These are phyloP conservation scores for Hyaloscypha variabilis DNA, from an alignment of 495 filamentous ascomycete genomes.

Conservation along the genomic window DNA sequence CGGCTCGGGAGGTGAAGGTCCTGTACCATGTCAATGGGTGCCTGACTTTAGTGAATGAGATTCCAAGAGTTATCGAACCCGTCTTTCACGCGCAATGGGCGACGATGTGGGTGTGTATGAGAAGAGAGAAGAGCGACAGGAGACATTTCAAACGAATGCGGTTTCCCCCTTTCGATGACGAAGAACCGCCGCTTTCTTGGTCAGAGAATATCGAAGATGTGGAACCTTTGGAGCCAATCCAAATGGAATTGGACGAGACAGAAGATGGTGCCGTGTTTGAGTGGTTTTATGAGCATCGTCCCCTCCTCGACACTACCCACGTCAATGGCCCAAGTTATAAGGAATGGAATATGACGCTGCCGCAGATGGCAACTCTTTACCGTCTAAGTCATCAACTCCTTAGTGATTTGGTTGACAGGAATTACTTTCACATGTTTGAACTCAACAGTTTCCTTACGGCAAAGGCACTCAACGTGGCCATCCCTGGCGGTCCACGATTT, in stretches of 20 bases:
- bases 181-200: constrained; percentile 97
- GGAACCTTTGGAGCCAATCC: constrained; percentile 95
- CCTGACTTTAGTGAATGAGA: constrained; percentile 96
- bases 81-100: constrained; percentile 99
- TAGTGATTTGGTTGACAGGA: constrained; percentile 91
- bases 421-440: constrained; percentile 99
- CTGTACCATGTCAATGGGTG: constrained; percentile 99
- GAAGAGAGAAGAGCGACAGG: constrained; percentile 95
- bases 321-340: constrained; percentile 98
- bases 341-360: constrained; percentile 89
- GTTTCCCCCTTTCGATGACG: constrained; percentile 98
- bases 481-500: constrained; percentile 95
- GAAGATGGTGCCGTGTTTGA: constrained; percentile 91
- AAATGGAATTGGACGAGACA: constrained; percentile 97
- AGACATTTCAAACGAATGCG: constrained; percentile 99
- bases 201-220: constrained; percentile 99
- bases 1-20: constrained; percentile 92
- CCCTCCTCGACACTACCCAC: constrained; percentile 87
- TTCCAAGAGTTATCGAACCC: constrained; percentile 94
- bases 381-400: constrained; percentile 89
- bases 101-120: constrained; percentile 99
- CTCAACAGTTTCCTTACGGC: constrained; percentile 93
- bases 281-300: constrained; percentile 97
- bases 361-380: constrained; percentile 95
- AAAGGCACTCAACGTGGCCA: constrained; percentile 95